Evolutionary conservation across 345 rosid genomes (phyloP).

Genomic region (Excoecaria cochinchinensis): DNA sequence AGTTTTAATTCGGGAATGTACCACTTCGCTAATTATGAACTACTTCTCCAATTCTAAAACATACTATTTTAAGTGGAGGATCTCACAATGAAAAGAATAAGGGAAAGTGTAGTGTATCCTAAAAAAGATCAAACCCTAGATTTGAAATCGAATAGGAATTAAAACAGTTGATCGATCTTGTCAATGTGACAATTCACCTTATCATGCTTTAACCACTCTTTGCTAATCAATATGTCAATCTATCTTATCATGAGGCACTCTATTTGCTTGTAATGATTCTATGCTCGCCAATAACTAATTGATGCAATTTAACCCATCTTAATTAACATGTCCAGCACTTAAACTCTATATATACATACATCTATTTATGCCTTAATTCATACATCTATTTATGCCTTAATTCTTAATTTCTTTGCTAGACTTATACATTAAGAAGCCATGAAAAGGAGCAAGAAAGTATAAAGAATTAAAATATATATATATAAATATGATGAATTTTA

Average conservation of each 20-base stretch:
- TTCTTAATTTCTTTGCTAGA: not conserved
- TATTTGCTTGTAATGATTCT: not conserved
- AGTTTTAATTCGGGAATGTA: not conserved
- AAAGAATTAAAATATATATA: not conserved
- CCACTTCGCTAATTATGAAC: no score
- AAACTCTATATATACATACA: not conserved
- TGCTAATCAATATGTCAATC: not conserved
- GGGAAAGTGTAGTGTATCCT: not conserved
- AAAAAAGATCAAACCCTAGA: not conserved
- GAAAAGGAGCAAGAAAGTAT: not conserved
- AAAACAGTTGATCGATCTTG: constrained; percentile 14
- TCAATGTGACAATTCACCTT: not conserved
- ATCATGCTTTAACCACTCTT: constrained; percentile 10
- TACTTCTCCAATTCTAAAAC: not conserved
- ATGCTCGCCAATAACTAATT: constrained; percentile 3
- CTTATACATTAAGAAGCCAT: not conserved
- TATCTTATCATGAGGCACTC: not conserved
- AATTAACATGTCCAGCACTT: constrained; percentile 3
- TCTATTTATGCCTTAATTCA: not conserved
- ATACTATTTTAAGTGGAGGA: not conserved
- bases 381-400: no score
- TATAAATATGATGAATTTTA: not conserved
- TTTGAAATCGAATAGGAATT: not conserved
- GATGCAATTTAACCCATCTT: not conserved
- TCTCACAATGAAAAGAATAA: not conserved